A percentile compares a stretch with the other conserved stretches of the same genome.
Conservation (phyloP, 768 basidiomycete genomes). For the Tulasnella sp. region DNA sequence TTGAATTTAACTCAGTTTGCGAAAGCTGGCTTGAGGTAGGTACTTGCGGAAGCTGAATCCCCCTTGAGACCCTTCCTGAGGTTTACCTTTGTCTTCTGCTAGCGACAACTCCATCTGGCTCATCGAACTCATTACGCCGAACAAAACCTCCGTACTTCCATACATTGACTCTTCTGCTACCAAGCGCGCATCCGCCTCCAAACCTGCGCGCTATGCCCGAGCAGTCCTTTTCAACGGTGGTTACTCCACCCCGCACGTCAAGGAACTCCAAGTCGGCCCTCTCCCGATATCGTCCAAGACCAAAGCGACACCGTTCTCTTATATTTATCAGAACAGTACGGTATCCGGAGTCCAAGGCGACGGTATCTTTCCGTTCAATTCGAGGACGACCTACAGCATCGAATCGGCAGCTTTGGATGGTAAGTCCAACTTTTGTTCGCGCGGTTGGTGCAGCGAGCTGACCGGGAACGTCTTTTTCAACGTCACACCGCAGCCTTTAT, state of each 20-base stretch:
- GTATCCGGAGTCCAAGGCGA: neutral
- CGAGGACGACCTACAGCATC: neutral
- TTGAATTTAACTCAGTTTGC: neutral
- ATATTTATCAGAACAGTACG: conserved; percentile 2
- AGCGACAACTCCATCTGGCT: conserved; percentile 4
- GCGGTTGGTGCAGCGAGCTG: neutral
- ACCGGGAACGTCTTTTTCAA: neutral
- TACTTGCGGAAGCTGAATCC: neutral
- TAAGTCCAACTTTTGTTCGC: too few relatives aligned
- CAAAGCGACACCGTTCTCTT: neutral
- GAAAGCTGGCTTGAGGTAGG: neutral
- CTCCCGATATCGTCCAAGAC: neutral
- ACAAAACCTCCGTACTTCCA: neutral
- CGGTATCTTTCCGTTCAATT: neutral
- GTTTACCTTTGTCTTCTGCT: neutral
- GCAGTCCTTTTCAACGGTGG: neutral
- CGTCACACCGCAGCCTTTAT: neutral
- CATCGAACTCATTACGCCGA: neutral
- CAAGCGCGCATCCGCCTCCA: neutral
- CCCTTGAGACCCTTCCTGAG: neutral
- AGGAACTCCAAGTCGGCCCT: conserved; percentile 2
- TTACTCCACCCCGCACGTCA: neutral
- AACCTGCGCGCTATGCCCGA: neutral
- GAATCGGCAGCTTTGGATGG: neutral
- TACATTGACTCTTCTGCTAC: neutral